These are phyloP conservation scores for Apiospora phragmitis DNA, from an alignment of 2,329 filamentous ascomycete species.

Conservation along the genomic window DNA sequence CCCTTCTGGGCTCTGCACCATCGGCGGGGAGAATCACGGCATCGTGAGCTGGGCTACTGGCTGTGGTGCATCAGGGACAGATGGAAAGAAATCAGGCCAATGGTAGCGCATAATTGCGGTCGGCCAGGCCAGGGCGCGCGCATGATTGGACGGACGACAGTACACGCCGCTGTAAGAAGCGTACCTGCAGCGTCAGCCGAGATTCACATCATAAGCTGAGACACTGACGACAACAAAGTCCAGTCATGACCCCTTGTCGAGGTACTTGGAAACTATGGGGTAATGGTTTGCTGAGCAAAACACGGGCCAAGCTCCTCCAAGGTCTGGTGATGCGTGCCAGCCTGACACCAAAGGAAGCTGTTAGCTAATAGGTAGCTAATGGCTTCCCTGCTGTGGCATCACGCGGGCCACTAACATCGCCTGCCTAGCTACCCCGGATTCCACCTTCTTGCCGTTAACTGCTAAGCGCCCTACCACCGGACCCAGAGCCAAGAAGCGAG, in stretches of 20 bases:
- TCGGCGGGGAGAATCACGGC: background rate
- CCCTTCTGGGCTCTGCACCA: background rate
- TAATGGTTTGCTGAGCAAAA: constrained; percentile 16
- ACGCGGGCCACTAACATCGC: constrained; percentile 13
- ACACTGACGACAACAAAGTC: background rate
- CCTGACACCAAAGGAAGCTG: background rate
- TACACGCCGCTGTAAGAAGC: background rate
- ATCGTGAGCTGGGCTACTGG: background rate
- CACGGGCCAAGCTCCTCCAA: background rate
- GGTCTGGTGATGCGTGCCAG: constrained; percentile 12
- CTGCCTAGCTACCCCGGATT: constrained; percentile 16
- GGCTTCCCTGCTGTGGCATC: constrained; percentile 11
- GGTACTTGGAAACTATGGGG: constrained; percentile 11
- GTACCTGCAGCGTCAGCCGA: constrained; percentile 5
- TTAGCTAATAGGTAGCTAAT: constrained; percentile 18
- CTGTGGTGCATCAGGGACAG: background rate
- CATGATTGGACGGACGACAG: background rate
- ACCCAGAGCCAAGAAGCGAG: constrained; percentile 6
- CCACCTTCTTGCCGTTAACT: constrained; percentile 18
- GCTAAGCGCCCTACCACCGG: constrained; percentile 15
- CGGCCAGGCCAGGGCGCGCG: background rate
- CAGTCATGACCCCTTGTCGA: background rate
- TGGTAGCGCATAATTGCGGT: background rate
- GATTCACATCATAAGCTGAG: background rate
- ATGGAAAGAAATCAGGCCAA: background rate